Percentiles rank a stretch among this genome's conserved stretches.
Evolutionary conservation across 1,284 basidiomycete species (phyloP).

Genomic region (Abortiporus biennis): DNA sequence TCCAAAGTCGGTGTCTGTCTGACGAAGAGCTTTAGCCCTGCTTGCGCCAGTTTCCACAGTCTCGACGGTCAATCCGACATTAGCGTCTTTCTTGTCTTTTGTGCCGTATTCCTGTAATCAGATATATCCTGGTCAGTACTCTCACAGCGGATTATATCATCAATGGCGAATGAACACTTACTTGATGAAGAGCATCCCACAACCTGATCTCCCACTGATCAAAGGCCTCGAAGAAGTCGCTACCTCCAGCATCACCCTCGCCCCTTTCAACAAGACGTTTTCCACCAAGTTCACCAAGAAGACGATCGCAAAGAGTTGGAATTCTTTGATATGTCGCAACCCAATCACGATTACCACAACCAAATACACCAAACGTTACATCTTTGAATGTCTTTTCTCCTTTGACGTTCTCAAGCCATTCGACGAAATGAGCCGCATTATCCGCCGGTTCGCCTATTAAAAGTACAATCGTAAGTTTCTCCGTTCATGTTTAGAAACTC

Average conservation of each 20-base stretch:
- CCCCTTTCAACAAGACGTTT: slow-evolving; percentile 34
- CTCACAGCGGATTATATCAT: no score
- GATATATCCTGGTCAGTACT: no score
- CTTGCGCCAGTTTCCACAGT: slow-evolving; percentile 27
- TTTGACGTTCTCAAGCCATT: slow-evolving; percentile 31
- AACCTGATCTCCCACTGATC: slow-evolving; percentile 38
- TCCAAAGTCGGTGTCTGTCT: slow-evolving; percentile 33
- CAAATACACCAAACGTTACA: slow-evolving; percentile 44
- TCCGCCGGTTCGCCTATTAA: slow-evolving; percentile 38
- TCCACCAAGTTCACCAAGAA: slow-evolving; percentile 34
- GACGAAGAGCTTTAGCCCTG: slow-evolving; percentile 32
- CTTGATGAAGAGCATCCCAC: slow-evolving; percentile 33
- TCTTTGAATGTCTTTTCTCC: slow-evolving; percentile 27
- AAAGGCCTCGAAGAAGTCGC: slow-evolving; percentile 39
- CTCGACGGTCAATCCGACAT: slow-evolving; percentile 23
- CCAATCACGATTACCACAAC: slow-evolving; percentile 52
- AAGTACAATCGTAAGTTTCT: not conserved
- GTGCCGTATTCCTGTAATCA: slow-evolving; percentile 27
- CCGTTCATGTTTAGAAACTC: not conserved
- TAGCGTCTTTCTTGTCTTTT: slow-evolving; percentile 13
- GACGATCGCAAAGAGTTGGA: slow-evolving; percentile 36
- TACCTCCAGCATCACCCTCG: slow-evolving; percentile 36
- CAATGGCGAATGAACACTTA: slow-evolving; percentile 12
- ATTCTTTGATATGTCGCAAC: slow-evolving; percentile 45
- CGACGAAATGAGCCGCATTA: slow-evolving; percentile 42